Conservation (phyloP, 2,329 filamentous ascomycete genomes). For the Xylariaceae sp. region DNA sequence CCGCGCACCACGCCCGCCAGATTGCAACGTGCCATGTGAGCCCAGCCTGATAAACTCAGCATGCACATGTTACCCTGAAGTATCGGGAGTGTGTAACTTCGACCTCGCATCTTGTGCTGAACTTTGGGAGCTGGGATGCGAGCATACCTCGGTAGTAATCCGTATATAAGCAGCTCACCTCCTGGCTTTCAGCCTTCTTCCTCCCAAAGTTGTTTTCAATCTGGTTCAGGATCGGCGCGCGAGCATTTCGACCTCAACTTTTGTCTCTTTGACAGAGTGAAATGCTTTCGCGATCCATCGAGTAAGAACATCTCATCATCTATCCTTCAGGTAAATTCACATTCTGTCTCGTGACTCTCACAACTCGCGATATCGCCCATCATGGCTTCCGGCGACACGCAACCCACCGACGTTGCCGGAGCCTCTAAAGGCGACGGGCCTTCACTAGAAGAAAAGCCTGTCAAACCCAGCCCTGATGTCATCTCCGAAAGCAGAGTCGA, state of each 20-base stretch:
- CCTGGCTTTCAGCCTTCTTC: background rate
- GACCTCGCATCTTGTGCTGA: background rate
- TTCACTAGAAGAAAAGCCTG: slow-evolving; percentile 11
- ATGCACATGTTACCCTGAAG: background rate
- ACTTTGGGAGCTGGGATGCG: too few species aligned
- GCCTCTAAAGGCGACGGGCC: slow-evolving; percentile 11
- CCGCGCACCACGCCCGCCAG: background rate
- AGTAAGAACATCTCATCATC: background rate
- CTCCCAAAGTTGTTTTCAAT: too few species aligned
- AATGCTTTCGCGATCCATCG: background rate
- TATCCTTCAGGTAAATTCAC: background rate
- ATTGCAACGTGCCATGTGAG: background rate
- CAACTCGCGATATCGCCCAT: background rate
- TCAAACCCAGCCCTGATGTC: slow-evolving; percentile 5
- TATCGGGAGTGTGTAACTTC: background rate
- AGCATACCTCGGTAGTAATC: too few species aligned
- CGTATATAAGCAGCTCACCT: background rate
- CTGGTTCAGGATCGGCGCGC: too few species aligned
- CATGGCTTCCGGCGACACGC: slow-evolving; percentile 23
- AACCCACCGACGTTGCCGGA: slow-evolving; percentile 17
- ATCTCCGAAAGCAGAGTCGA: slow-evolving; percentile 5
- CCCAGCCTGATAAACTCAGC: background rate
- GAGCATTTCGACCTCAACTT: too few species aligned
- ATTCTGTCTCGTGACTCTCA: background rate
- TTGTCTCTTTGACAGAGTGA: too few species aligned